A percentile compares a stretch with the other conserved stretches of the same genome.
phyloP scores from a whole-genome alignment of 2,329 filamentous ascomycete species.

The Xylaria hypoxylon region DNA sequence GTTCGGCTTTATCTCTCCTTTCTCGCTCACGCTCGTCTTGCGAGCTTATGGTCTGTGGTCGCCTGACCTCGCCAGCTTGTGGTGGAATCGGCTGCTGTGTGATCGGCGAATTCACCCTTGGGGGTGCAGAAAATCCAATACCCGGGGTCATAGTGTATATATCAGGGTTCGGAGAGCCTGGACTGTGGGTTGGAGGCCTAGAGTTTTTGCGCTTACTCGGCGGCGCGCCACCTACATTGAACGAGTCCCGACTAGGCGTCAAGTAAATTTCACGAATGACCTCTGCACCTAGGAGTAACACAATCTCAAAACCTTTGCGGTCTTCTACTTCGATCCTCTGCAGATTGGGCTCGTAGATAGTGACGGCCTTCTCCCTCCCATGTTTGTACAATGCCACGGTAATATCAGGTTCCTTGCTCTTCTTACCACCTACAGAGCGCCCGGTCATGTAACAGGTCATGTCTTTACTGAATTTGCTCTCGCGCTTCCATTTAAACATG shows the following conservation, averaged over 20 bases:
- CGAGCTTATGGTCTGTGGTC: slow-evolving; percentile 70
- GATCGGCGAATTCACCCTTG: slow-evolving; percentile 50
- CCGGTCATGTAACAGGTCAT: slow-evolving; percentile 90
- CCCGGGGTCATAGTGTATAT: slow-evolving; percentile 57
- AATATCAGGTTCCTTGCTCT: slow-evolving; percentile 93
- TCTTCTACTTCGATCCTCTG: slow-evolving; percentile 93
- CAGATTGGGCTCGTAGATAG: slow-evolving; percentile 93
- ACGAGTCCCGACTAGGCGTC: slow-evolving; percentile 75
- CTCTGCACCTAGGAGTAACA: slow-evolving; percentile 73
- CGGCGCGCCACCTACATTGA: slow-evolving; percentile 73
- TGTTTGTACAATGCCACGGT: slow-evolving; percentile 88
- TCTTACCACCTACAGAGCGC: slow-evolving; percentile 77
- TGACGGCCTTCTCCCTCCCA: slow-evolving; percentile 73
- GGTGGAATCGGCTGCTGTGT: slow-evolving; percentile 44
- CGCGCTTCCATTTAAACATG: slow-evolving; percentile 88
- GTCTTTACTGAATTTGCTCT: slow-evolving; percentile 86
- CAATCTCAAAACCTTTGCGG: slow-evolving; percentile 89
- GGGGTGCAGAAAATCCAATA: slow-evolving; percentile 57
- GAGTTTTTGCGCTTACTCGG: slow-evolving; percentile 58
- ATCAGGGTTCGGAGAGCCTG: slow-evolving; percentile 43
- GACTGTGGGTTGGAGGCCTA: slow-evolving; percentile 50
- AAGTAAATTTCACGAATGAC: slow-evolving; percentile 75
- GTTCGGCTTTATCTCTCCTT: slow-evolving; percentile 65
- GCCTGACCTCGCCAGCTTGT: slow-evolving; percentile 75
- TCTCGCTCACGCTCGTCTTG: slow-evolving; percentile 67